A percentile compares a stretch with the other conserved stretches of the same genome.
These are phyloP conservation scores for Mesostigma viride DNA, from an alignment of 139 green algal species.

Conservation along the genomic window DNA sequence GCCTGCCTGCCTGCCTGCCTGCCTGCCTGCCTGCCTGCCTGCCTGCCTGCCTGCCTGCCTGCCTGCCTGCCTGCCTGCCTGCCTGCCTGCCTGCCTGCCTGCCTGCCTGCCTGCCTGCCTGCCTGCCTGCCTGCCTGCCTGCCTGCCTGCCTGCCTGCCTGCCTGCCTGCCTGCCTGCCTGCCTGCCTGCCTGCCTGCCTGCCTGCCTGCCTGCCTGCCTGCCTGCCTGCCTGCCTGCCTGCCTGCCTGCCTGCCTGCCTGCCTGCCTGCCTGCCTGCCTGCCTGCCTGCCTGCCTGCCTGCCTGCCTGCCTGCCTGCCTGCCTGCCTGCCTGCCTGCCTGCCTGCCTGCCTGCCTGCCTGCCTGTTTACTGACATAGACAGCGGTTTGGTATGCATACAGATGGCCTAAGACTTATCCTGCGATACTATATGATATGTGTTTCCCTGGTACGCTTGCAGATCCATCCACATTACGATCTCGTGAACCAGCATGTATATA, in stretches of 20 bases:
- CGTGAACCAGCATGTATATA: too few species aligned
- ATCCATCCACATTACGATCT: too few species aligned
- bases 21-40: not conserved
- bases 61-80: not conserved
- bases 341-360: not conserved
- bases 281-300: slow-evolving; percentile 15
- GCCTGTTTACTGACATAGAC: too few species aligned
- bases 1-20: not conserved
- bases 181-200: slow-evolving; percentile 10
- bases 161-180: not conserved
- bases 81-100: not conserved
- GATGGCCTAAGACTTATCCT: too few species aligned
- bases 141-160: not conserved
- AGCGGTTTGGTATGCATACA: too few species aligned
- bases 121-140: not conserved
- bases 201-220: not conserved
- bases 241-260: not conserved
- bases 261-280: not conserved
- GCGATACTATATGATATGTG: too few species aligned
- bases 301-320: slow-evolving; percentile 15
- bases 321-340: slow-evolving; percentile 15
- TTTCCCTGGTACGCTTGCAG: too few species aligned
- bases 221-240: not conserved
- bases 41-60: not conserved
- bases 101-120: not conserved